Conservation (phyloP, 176 grass and related monocot species). For the Chloris gayana region DNA sequence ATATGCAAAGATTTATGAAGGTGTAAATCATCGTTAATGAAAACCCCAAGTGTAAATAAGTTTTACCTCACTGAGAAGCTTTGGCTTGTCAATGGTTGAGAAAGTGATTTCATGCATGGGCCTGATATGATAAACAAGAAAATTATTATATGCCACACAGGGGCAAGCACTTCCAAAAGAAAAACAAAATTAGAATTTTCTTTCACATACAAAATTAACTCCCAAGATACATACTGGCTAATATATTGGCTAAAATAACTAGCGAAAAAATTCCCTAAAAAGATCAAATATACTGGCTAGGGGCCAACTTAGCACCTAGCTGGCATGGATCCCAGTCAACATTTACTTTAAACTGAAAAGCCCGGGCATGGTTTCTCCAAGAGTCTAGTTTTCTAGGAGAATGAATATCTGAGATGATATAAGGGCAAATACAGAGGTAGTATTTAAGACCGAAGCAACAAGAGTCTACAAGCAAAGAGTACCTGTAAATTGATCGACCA, state of each 20-base stretch:
- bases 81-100: slow-evolving; percentile 94
- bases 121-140: slow-evolving; percentile 53
- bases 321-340: not conserved
- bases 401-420: not conserved
- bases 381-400: not conserved
- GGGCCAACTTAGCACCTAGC: not conserved
- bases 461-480: not conserved
- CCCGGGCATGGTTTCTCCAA: not conserved
- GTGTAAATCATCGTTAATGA: not conserved
- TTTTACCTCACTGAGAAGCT: slow-evolving; percentile 96
- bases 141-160: slow-evolving; percentile 16
- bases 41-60: slow-evolving; percentile 23
- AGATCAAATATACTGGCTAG: slow-evolving; percentile 26
- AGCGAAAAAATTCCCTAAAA: slow-evolving; percentile 40
- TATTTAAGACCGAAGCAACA: not conserved
- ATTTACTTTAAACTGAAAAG: not conserved
- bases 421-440: slow-evolving; percentile 1
- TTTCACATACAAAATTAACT: slow-evolving; percentile 9
- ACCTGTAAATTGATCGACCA: slow-evolving; percentile 61
- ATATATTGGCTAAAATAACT: too few relatives aligned
- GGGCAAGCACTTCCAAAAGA: slow-evolving; percentile 32
- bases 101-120: slow-evolving; percentile 99
- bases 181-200: slow-evolving; percentile 1
- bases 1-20: slow-evolving; percentile 6
- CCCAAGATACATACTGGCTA: slow-evolving; percentile 23